Evolutionary conservation across 1,284 basidiomycete species (phyloP), one percentile per base, ranked within the genome.

Genomic region (Tilletia walkeri): DNA sequence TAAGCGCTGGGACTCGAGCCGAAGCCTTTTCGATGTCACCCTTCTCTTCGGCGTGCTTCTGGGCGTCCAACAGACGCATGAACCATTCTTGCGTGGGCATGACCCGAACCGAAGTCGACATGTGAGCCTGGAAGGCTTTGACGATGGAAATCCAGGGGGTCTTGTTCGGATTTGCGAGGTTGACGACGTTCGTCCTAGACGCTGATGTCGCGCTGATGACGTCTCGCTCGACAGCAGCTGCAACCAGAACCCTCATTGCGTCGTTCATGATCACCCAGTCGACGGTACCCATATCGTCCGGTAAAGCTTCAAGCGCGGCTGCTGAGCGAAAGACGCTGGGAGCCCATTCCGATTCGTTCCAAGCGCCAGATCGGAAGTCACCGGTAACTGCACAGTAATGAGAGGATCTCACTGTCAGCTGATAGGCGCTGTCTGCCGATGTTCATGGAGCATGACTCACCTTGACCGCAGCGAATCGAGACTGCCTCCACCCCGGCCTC

Each of bases 201-300:
- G 36, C 59, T 7, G 59, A 18, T 9, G 59, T 39, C 16, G 34
- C 16, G 16, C 30, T 18, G 36, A 14, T 10, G 18, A 63, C 36
- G 34, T 38, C 59, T 6, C 14, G 34, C 36, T 16, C 36, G 36
- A 63, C 14, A 12, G 59, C 59, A 20, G 59, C 59, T 4, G 18
- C 36, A 20, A 63, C 36, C 18, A 39, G 18, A 5, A 63, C 59
- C 18, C 20, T 14, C 59, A 63, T 63, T 14, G 34, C 59, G 36
- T 63, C 59, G 59, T 63, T 63, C 9, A 41, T 36, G 9, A 38
- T 63, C 30, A 63, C 18, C 59, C 59, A 63, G 59, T 63, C 59
- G 12, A 39, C 59, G 36, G 36, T 7, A 41, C 59, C 59, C 34
- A 63, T 24, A 20, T 63, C 36, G 59, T 38, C 59, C 3, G 59